Evolutionary conservation across 352 stramenopile genomes (phyloP).

Genomic region (Phytophthora macrochlamydospora): DNA sequence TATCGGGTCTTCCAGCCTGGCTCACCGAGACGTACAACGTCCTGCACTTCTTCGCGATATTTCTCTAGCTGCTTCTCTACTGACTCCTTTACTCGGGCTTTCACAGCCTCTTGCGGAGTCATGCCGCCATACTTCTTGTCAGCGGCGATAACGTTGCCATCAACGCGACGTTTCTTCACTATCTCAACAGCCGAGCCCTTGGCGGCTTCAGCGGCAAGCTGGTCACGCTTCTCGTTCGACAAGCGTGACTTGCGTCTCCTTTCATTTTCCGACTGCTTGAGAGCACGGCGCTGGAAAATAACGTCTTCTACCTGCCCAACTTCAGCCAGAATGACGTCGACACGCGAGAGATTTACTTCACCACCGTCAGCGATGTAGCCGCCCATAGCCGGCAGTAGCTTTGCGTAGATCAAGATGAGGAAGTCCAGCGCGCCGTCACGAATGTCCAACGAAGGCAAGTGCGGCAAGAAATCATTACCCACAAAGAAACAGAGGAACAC

Average conservation of each 20-base stretch:
- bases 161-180: constrained; percentile 76
- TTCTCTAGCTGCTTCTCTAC: constrained; percentile 81
- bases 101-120: constrained; percentile 70
- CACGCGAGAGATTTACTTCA: constrained; percentile 93
- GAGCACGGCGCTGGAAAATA: constrained; percentile 90
- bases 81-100: constrained; percentile 81
- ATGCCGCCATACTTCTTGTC: constrained; percentile 78
- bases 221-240: constrained; percentile 74
- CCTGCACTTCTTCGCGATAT: constrained; percentile 87
- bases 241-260: constrained; percentile 67
- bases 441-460: constrained; percentile 98
- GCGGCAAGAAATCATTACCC: constrained; percentile 99
- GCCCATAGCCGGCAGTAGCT: constrained; percentile 78
- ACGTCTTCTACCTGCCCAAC: constrained; percentile 97
- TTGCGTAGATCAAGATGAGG: constrained; percentile 97
- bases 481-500: constrained; percentile 99
- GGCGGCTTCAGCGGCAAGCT: constrained; percentile 58
- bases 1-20: constrained; percentile 96
- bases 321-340: constrained; percentile 96
- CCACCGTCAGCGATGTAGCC: constrained; percentile 97
- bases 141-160: constrained; percentile 60
- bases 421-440: constrained; percentile 98
- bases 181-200: constrained; percentile 82
- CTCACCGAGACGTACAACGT: constrained; percentile 95
- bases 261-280: constrained; percentile 88